phyloP scores from a whole-genome alignment of 768 basidiomycete genomes.

The Tricholoma matsutake region DNA sequence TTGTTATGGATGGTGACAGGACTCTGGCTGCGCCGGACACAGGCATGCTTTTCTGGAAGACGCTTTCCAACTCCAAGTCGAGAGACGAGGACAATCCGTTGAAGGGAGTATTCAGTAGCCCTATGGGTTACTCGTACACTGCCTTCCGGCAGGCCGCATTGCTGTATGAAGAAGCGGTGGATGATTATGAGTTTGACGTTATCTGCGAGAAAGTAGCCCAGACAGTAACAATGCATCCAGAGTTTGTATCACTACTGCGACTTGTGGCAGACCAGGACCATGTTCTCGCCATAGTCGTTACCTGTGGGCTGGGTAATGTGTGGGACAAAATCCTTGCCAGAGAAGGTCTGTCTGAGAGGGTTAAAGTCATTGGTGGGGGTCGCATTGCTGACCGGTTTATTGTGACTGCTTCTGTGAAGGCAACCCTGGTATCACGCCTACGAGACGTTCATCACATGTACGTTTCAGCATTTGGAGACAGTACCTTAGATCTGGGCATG shows the following conservation, averaged over 20 bases:
- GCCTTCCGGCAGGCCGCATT: background rate
- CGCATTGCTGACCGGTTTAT: background rate
- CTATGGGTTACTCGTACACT: slow-evolving; percentile 2
- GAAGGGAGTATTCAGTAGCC: background rate
- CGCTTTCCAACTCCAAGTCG: background rate
- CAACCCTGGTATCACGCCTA: background rate
- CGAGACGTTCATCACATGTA: background rate
- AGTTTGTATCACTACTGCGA: background rate
- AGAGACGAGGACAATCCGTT: background rate
- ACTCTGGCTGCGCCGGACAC: slow-evolving; percentile 1
- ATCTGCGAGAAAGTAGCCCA: slow-evolving; percentile 1
- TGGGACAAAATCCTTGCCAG: slow-evolving; percentile 1
- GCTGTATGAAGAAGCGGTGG: background rate
- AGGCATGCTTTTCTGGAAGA: background rate
- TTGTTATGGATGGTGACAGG: slow-evolving; percentile 1
- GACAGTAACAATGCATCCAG: slow-evolving; percentile 1
- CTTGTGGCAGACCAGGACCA: slow-evolving; percentile 1
- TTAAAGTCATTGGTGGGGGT: slow-evolving; percentile 1
- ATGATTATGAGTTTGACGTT: background rate
- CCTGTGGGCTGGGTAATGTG: slow-evolving; percentile 1
- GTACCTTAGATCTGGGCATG: background rate
- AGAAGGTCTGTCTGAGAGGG: background rate
- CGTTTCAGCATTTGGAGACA: slow-evolving; percentile 1
- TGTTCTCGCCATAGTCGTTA: background rate
- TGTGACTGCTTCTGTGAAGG: slow-evolving; percentile 1